Evolutionary conservation across 441 rosid genomes (phyloP), one percentile per base, ranked within the genome.

Genomic region (Flueggea neowawraea): DNA sequence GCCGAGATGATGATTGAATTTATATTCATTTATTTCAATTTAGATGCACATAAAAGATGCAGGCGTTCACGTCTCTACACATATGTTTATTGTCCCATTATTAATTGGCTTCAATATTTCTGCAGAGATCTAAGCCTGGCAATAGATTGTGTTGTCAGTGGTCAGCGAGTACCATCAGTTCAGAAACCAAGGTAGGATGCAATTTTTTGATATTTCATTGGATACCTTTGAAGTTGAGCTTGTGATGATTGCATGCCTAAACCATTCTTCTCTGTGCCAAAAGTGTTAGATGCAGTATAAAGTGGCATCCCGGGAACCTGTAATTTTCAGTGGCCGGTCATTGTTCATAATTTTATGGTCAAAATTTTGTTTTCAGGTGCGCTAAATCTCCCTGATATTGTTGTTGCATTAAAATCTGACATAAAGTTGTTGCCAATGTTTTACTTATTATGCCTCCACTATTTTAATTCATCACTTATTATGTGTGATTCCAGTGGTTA

Each of bases 281-380:
- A 62, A 93, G 98, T 67, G 78, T 88, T 66, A 93, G 98, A 63
- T 93, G 97, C 90, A 90, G 97, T 85, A 87, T 93, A 73, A 93
- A 90, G 78, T 93, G 98, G 97, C 93, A 93, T 75, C 93, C 91
- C 4, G 69, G 53, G 72, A 55, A 22, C 28, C 28, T 22, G 28
- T 22, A 22, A 22, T 22, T 22, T 22, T 22, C 28, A 22, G 28
- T 22, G 1, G 28, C 28, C 2, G 28, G 28, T 22, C 28, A 22
- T 22, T 22, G 28, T 2, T 22, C 28, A 22, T 22, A 22, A 1
- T 22, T 22, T 22, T 22, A 22, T 22, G 28, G 28, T 22, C 28
- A 22, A 22, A 22, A 22, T 22, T 22, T 22, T 22, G 28, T 22
- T 22, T 22, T 22, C 28, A 22, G 28, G 28, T 22, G 28, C 28